These are phyloP conservation scores for Imleria badia DNA, from an alignment of 768 basidiomycete genomes.

Conservation along the genomic window DNA sequence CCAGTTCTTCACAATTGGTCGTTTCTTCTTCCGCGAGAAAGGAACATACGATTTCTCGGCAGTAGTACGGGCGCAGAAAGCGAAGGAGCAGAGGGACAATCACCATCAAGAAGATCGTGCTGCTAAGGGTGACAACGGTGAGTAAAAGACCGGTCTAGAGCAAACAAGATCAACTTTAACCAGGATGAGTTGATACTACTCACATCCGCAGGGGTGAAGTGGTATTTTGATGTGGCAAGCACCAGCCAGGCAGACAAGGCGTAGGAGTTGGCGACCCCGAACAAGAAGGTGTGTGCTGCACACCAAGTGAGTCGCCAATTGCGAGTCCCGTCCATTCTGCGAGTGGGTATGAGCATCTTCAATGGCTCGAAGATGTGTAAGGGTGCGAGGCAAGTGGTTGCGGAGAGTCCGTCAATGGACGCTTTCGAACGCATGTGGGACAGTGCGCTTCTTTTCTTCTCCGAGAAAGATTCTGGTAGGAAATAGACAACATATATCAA, in stretches of 20 bases:
- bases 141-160: constrained; percentile 30
- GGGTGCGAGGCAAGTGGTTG: neutral
- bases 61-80: constrained; percentile 27
- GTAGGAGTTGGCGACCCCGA: constrained; percentile 15
- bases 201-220: constrained; percentile 31
- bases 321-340: constrained; percentile 12
- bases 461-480: constrained; percentile 33
- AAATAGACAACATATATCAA: constrained; percentile 23
- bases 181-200: neutral
- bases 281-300: constrained; percentile 27
- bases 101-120: constrained; percentile 18
- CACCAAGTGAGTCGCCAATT: constrained; percentile 34
- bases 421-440: constrained; percentile 1
- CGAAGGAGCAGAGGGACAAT: constrained; percentile 25
- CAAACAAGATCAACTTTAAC: neutral
- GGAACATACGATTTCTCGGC: neutral
- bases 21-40: neutral
- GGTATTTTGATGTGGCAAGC: constrained; percentile 25
- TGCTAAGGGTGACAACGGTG: constrained; percentile 15
- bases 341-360: constrained; percentile 21
- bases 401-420: neutral
- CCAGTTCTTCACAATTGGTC: neutral
- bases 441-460: constrained; percentile 22
- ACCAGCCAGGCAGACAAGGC: constrained; percentile 17
- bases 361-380: constrained; percentile 25